phyloP scores from a whole-genome alignment of 768 basidiomycete species.

The Amanita pallidorosea region DNA sequence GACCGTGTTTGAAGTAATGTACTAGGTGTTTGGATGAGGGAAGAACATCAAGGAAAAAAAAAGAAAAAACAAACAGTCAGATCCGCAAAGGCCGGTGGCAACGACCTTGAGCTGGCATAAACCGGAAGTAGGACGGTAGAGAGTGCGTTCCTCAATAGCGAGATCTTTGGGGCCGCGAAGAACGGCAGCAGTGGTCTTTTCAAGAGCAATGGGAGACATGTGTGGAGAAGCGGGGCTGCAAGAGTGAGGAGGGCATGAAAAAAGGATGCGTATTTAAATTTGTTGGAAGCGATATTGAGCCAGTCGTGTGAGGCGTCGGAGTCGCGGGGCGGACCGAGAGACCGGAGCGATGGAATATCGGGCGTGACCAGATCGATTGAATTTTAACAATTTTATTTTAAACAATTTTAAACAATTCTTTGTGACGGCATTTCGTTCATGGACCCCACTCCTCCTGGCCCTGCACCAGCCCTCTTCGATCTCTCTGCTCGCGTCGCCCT shows the following conservation, averaged over 20 bases:
- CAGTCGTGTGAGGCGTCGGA: constrained; percentile 6
- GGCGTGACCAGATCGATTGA: neutral
- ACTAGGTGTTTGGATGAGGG: constrained; percentile 32
- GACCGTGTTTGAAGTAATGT: constrained; percentile 83
- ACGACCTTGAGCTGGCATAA: constrained; percentile 74
- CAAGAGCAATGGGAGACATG: constrained; percentile 35
- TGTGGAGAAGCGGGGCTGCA: constrained; percentile 8
- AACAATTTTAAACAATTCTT: neutral
- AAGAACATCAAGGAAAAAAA: neutral
- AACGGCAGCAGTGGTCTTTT: constrained; percentile 61
- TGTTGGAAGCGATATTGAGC: constrained; percentile 2
- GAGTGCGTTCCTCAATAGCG: constrained; percentile 60
- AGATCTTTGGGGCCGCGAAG: constrained; percentile 81
- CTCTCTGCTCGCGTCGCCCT: constrained; percentile 59
- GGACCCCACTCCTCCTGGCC: constrained; percentile 40
- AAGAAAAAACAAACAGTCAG: constrained; percentile 45
- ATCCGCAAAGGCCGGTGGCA: constrained; percentile 87
- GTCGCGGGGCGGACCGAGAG: constrained; percentile 3
- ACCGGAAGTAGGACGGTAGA: constrained; percentile 61
- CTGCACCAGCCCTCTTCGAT: constrained; percentile 52
- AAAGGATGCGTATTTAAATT: constrained; percentile 13
- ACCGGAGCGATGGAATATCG: neutral
- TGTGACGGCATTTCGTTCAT: constrained; percentile 19
- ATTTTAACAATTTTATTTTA: neutral
- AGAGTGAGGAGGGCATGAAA: constrained; percentile 9